Evolutionary conservation across 75 land plant genomes (phyloP).

Genomic region (Sequoia sempervirens): DNA sequence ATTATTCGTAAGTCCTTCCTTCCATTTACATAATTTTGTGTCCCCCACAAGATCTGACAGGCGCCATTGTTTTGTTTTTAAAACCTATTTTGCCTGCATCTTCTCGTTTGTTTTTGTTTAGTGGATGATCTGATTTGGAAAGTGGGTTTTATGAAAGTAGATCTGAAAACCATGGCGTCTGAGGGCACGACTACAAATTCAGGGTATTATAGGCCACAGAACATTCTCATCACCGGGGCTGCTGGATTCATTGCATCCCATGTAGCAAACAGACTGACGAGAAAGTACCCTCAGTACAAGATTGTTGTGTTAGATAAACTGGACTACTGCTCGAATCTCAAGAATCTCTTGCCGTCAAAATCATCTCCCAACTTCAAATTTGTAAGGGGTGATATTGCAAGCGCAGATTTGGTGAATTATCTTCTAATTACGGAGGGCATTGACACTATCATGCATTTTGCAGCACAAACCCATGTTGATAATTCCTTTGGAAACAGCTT

Average conservation of each 20-base stretch:
- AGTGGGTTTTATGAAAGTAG: not conserved
- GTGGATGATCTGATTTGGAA: not conserved
- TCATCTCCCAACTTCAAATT: slow-evolving; percentile 67
- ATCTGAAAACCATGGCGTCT: slow-evolving; percentile 3
- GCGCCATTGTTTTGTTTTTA: not conserved
- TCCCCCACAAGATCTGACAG: not conserved
- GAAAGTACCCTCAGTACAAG: slow-evolving; percentile 68
- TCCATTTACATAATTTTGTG: not conserved
- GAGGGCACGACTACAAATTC: not conserved
- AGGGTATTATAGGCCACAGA: slow-evolving; percentile 41
- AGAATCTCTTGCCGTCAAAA: slow-evolving; percentile 52
- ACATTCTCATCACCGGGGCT: slow-evolving; percentile 76
- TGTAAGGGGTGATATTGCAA: slow-evolving; percentile 69
- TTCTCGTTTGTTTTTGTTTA: not conserved
- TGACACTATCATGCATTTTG: slow-evolving; percentile 84
- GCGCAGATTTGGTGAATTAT: slow-evolving; percentile 74
- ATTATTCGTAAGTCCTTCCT: not conserved
- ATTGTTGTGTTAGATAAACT: slow-evolving; percentile 79
- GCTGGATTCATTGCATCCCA: slow-evolving; percentile 82
- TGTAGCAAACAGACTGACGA: slow-evolving; percentile 60
- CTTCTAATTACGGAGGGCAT: slow-evolving; percentile 63
- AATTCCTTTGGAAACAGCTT: slow-evolving; percentile 75
- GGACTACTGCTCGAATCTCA: slow-evolving; percentile 75
- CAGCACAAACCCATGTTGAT: slow-evolving; percentile 77
- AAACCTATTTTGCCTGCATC: not conserved